Percentiles rank a stretch among this genome's conserved stretches.
Evolutionary conservation across 495 filamentous ascomycete species (phyloP).

Genomic region (Lichina pygmaea): DNA sequence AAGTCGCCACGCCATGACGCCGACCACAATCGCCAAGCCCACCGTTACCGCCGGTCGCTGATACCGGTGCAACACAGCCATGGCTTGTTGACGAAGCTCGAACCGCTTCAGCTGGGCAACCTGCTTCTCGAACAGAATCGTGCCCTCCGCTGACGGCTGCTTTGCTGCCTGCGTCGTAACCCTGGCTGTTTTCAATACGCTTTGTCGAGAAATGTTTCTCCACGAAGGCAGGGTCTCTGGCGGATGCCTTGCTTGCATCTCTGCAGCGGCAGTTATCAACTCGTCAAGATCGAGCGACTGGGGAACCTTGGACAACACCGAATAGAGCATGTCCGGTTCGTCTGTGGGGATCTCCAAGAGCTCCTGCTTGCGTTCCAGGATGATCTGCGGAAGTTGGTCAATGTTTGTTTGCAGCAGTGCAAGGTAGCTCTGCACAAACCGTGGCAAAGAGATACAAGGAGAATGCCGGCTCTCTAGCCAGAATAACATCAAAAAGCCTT

Average conservation of each 20-base stretch:
- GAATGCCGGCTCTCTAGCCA: constrained; percentile 64
- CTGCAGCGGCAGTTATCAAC: constrained; percentile 34
- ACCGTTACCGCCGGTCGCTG: constrained; percentile 25
- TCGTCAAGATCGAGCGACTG: constrained; percentile 58
- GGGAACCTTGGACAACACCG: constrained; percentile 65
- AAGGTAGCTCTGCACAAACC: constrained; percentile 5
- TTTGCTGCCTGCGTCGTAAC: constrained; percentile 13
- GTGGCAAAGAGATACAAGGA: constrained; percentile 71
- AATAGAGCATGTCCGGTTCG: constrained; percentile 87
- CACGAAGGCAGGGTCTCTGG: constrained; percentile 51
- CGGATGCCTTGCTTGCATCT: constrained; percentile 35
- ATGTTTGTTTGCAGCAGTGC: no score
- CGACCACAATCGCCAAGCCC: constrained; percentile 36
- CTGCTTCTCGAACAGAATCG: constrained; percentile 38
- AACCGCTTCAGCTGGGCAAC: constrained; percentile 33
- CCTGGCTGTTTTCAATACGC: constrained; percentile 63
- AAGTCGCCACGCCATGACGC: constrained; percentile 17
- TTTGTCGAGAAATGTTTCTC: constrained; percentile 39
- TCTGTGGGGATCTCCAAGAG: constrained; percentile 56
- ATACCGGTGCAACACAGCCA: constrained; percentile 29
- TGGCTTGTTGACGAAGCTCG: constrained; percentile 26
- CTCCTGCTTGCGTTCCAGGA: constrained; percentile 52
- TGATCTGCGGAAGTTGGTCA: constrained; percentile 21
- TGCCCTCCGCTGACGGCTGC: constrained; percentile 31
- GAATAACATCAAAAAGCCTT: constrained; percentile 69